Conservation (phyloP, 1,284 basidiomycete genomes). For the Irpex rosettiformis region DNA sequence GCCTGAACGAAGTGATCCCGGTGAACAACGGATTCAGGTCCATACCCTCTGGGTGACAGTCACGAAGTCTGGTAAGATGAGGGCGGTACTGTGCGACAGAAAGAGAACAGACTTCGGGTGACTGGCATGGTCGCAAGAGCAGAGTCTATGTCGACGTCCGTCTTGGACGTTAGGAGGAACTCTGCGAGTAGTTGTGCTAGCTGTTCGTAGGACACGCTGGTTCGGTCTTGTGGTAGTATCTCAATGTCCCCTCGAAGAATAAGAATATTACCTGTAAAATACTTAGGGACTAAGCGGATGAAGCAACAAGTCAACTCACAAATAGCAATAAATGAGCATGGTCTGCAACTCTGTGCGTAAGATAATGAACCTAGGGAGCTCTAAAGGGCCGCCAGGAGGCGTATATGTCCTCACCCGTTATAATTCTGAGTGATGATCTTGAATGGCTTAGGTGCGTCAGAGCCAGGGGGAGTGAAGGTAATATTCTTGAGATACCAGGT, state of each 20-base stretch:
- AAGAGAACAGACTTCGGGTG: conserved; percentile 61
- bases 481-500: conserved; percentile 81
- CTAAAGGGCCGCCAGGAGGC: background rate
- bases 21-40: conserved; percentile 85
- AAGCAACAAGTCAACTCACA: conserved; percentile 42
- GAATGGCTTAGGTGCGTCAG: conserved; percentile 32
- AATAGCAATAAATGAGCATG: conserved; percentile 89
- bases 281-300: background rate
- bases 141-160: conserved; percentile 67
- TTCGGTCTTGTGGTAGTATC: conserved; percentile 61
- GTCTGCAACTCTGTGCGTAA: conserved; percentile 39
- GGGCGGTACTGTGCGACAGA: background rate
- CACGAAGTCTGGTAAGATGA: conserved; percentile 3
- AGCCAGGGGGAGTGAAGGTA: conserved; percentile 39
- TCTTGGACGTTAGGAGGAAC: conserved; percentile 63
- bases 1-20: conserved; percentile 60
- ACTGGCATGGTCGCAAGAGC: conserved; percentile 81
- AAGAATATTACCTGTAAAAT: conserved; percentile 70
- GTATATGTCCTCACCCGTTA: conserved; percentile 54
- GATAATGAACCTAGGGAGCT: conserved; percentile 5
- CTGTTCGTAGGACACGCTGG: conserved; percentile 79
- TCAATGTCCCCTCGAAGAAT: conserved; percentile 75
- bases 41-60: conserved; percentile 58
- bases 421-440: conserved; percentile 83
- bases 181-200: conserved; percentile 81